A percentile compares a stretch with the other conserved stretches of the same genome.
Evolutionary conservation across 2,329 filamentous ascomycete species (phyloP).

Genomic region (Purpureocillium takamizusanense): DNA sequence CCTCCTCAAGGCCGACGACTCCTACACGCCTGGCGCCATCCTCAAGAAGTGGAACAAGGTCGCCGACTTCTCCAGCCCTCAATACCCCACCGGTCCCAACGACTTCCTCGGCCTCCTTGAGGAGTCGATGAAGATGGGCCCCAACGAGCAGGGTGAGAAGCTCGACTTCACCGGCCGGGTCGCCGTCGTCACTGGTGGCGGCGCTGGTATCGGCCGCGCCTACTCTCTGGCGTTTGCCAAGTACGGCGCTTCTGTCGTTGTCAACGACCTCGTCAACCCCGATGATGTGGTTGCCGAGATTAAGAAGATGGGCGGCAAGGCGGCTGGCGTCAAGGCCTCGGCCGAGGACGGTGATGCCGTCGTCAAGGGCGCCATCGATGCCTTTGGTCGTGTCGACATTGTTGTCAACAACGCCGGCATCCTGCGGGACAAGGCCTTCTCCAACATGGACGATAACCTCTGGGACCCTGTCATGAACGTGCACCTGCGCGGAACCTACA

Average conservation of each 20-base stretch:
- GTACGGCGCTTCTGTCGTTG: constrained; percentile 74
- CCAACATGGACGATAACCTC: constrained; percentile 90
- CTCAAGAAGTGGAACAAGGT: constrained; percentile 85
- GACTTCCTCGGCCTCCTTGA: constrained; percentile 85
- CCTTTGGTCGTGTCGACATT: constrained; percentile 88
- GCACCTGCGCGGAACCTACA: constrained; percentile 90
- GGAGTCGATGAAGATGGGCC: constrained; percentile 67
- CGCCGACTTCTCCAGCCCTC: constrained; percentile 70
- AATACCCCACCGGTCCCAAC: constrained; percentile 75
- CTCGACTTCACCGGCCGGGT: constrained; percentile 79
- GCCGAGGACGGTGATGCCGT: constrained; percentile 88
- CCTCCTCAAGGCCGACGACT: constrained; percentile 79
- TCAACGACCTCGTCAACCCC: constrained; percentile 93
- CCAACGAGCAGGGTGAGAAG: constrained; percentile 63
- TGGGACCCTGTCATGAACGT: constrained; percentile 92
- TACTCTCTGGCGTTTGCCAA: constrained; percentile 86
- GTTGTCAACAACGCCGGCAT: constrained; percentile 98
- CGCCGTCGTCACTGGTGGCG: constrained; percentile 78
- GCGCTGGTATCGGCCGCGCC: constrained; percentile 81
- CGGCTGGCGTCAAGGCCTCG: constrained; percentile 85
- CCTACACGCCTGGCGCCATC: constrained; percentile 79
- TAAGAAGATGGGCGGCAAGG: constrained; percentile 78
- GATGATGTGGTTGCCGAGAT: constrained; percentile 90
- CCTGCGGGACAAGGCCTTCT: constrained; percentile 93
- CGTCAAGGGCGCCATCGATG: constrained; percentile 87